A percentile compares a stretch with the other conserved stretches of the same genome.
Evolutionary conservation across 768 basidiomycete species (phyloP).

Genomic region (Pleurotus sapidus): DNA sequence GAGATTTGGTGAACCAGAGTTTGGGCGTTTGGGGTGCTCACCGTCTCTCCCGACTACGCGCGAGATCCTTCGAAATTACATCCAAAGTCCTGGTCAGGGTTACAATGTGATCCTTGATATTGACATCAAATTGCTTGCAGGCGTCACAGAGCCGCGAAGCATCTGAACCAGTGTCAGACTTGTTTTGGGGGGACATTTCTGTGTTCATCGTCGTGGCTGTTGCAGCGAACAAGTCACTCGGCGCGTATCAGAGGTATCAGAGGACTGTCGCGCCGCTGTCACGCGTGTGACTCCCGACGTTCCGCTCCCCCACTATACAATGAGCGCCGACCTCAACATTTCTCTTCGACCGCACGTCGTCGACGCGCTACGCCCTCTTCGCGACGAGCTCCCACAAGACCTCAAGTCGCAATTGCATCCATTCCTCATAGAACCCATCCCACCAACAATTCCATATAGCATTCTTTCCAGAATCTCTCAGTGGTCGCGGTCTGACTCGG

Average conservation of each 20-base stretch:
- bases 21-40: conserved; percentile 12
- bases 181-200: background rate
- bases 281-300: background rate
- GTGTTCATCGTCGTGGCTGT: background rate
- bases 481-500: conserved; percentile 63
- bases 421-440: conserved; percentile 33
- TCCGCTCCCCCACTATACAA: background rate
- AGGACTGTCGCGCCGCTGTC: background rate
- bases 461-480: conserved; percentile 56
- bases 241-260: no score
- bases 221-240: no score
- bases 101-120: conserved; percentile 26
- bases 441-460: conserved; percentile 58
- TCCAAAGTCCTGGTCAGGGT: conserved; percentile 43
- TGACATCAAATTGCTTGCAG: conserved; percentile 40
- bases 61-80: conserved; percentile 47
- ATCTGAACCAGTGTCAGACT: conserved; percentile 14
- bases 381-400: conserved; percentile 40
- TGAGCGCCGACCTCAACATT: conserved; percentile 43
- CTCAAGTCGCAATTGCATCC: conserved; percentile 37
- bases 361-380: conserved; percentile 43
- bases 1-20: background rate
- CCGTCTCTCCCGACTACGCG: conserved; percentile 40
- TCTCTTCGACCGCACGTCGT: conserved; percentile 68
- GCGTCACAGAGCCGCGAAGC: conserved; percentile 36